Evolutionary conservation across 73 alveolate species (phyloP), one percentile per base, ranked within the genome.

Genomic region (Paramecium tetraurelia): DNA sequence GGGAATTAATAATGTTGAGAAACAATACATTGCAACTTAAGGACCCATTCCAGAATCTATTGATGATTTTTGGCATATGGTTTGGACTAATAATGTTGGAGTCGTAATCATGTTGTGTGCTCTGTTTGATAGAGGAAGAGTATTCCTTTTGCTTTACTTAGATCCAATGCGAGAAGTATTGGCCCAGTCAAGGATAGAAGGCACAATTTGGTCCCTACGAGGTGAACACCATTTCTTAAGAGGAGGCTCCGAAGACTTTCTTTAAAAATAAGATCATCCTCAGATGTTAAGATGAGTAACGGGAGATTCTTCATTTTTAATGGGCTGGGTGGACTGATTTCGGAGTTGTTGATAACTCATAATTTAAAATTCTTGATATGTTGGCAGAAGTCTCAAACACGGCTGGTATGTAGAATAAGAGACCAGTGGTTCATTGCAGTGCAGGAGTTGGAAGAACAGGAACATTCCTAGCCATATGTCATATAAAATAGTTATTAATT

Each of bases 381-480:
- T 93, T 97, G 41, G 92, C 96, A 58, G 80, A 68, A 22, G 75
- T 43, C n/a, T 48, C 85, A 7, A 44, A 72, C 21, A 41, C 22
- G 2, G 46, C 76, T 22, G 70, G 41, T 20, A 10, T 24, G n/a
- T 24, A 93, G 16, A 46, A 84, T 31, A 93, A 93, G 33, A 96
- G 96, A 43, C 90, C 90, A n/a, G 95, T 97, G 35, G 93, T 97
- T 12, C 99, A 97, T 92, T 97, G 99, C 92, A 90, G 97, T 86
- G 99, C 99, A 8, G 99, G 99, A 7, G 93, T 97, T 21, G 99
- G 99, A 18, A 95, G 99, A 76, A 96, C 99, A 33, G 99, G 99
- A 21, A 96, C 99, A 86, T 85, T 96, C 59, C 83, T 97, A 31
- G 93, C 98, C 21, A 95, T 95, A 1, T 93, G 94, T 40, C 87